These are phyloP conservation scores for Trichoderma semiorbis DNA, from an alignment of 2,329 filamentous ascomycete species.

Conservation along the genomic window DNA sequence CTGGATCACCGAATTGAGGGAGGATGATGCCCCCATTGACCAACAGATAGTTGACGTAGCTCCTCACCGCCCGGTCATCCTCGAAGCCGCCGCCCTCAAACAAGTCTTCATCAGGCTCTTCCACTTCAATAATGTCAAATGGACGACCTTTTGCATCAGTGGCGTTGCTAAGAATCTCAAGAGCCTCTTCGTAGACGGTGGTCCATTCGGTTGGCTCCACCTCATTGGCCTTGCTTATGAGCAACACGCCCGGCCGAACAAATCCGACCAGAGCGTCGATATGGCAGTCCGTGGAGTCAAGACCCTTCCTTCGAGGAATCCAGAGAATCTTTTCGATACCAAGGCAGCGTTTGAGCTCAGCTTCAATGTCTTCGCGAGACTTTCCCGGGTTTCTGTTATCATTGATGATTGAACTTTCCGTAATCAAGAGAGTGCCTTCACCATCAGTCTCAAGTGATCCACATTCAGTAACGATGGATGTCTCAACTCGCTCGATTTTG, in stretches of 20 bases:
- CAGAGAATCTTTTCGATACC: constrained; percentile 30
- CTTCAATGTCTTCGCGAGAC: constrained; percentile 23
- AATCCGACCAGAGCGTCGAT: constrained; percentile 30
- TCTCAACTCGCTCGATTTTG: neutral
- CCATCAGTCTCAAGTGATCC: constrained; percentile 30
- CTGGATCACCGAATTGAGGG: constrained; percentile 27
- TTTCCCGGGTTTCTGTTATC: constrained; percentile 28
- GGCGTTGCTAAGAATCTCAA: constrained; percentile 17
- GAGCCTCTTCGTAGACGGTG: constrained; percentile 26
- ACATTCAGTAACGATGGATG: constrained; percentile 24
- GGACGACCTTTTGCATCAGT: constrained; percentile 25
- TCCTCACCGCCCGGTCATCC: constrained; percentile 17
- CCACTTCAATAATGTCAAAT: constrained; percentile 25
- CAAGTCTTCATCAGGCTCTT: constrained; percentile 22
- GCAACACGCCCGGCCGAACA: constrained; percentile 23
- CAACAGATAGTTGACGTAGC: constrained; percentile 28
- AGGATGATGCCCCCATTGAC: constrained; percentile 31
- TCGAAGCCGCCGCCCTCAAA: neutral
- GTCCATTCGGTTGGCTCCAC: constrained; percentile 7
- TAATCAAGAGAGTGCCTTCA: constrained; percentile 28
- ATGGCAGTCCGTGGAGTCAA: constrained; percentile 30
- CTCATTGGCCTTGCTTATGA: constrained; percentile 24
- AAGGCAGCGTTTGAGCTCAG: constrained; percentile 22
- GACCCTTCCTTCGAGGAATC: constrained; percentile 24
- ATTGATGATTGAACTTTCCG: constrained; percentile 31